These are phyloP conservation scores for Trichomonas vaginalis DNA, from an alignment of 208 protist genomes.

Conservation along the genomic window DNA sequence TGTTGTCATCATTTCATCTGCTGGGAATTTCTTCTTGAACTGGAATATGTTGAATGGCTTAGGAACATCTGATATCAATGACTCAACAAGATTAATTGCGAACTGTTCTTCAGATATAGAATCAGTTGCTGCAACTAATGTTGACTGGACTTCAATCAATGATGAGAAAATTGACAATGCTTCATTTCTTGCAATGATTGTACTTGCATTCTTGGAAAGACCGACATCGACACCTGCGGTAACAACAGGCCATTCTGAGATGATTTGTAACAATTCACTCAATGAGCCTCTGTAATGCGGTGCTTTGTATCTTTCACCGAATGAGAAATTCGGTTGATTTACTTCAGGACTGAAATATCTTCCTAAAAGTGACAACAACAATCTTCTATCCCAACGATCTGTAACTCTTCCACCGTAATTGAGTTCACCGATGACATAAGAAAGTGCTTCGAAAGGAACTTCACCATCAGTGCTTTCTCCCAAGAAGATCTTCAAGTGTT, in stretches of 20 bases:
- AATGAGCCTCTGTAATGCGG: slow-evolving; percentile 78
- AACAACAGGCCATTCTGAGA: slow-evolving; percentile 70
- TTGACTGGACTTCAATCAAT: not conserved
- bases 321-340: not conserved
- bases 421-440: slow-evolving; percentile 90
- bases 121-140: not conserved
- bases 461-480: slow-evolving; percentile 49
- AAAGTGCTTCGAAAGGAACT: slow-evolving; percentile 82
- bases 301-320: slow-evolving; percentile 53
- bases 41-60: slow-evolving; percentile 60
- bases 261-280: slow-evolving; percentile 73
- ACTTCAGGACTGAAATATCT: not conserved
- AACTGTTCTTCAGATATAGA: slow-evolving; percentile 19
- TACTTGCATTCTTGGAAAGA: not conserved
- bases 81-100: slow-evolving; percentile 92
- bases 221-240: not conserved
- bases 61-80: slow-evolving; percentile 84
- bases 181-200: not conserved
- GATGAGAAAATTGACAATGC: not conserved
- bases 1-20: not conserved
- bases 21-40: not conserved
- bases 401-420: slow-evolving; percentile 95
- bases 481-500: slow-evolving; percentile 77
- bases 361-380: slow-evolving; percentile 61
- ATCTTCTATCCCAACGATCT: slow-evolving; percentile 76